phyloP scores from a whole-genome alignment of 2,329 filamentous ascomycete genomes.

The Verticillium nubilum region DNA sequence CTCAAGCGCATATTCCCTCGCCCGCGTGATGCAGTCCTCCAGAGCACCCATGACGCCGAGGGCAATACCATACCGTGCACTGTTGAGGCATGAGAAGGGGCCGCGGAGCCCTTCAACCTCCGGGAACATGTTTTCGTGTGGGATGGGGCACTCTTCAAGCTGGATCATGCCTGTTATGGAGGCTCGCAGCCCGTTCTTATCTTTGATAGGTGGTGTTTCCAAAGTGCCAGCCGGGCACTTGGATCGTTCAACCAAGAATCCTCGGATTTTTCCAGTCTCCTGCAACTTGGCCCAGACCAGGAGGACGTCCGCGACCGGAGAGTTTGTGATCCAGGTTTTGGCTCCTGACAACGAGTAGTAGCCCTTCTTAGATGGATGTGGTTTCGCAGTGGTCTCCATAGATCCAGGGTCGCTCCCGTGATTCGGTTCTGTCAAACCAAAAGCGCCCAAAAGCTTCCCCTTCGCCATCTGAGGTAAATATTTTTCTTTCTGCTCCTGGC shows the following conservation, averaged over 20 bases:
- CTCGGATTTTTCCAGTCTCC: conserved; percentile 87
- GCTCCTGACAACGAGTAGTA: conserved; percentile 73
- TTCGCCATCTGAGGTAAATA: conserved; percentile 77
- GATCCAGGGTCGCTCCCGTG: conserved; percentile 87
- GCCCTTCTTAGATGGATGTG: conserved; percentile 77
- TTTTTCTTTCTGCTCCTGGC: conserved; percentile 80
- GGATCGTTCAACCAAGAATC: conserved; percentile 82
- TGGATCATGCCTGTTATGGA: conserved; percentile 98
- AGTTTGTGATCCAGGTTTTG: conserved; percentile 97
- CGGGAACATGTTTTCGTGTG: conserved; percentile 90
- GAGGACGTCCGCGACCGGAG: conserved; percentile 78
- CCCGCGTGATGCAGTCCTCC: conserved; percentile 80
- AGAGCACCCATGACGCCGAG: conserved; percentile 91
- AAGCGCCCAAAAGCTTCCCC: conserved; percentile 77
- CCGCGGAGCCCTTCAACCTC: conserved; percentile 80
- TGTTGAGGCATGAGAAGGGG: conserved; percentile 92
- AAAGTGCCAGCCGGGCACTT: conserved; percentile 83
- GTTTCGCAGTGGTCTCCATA: conserved; percentile 84
- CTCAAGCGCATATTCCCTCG: conserved; percentile 84
- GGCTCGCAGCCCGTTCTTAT: conserved; percentile 91
- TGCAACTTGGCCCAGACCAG: conserved; percentile 92
- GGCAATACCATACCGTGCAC: conserved; percentile 86
- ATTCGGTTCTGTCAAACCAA: conserved; percentile 88
- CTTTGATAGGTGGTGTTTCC: conserved; percentile 85
- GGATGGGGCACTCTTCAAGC: conserved; percentile 83